A percentile compares a stretch with the other conserved stretches of the same genome.
phyloP scores from a whole-genome alignment of 805 yeast species.

The Myxozyma neglecta region DNA sequence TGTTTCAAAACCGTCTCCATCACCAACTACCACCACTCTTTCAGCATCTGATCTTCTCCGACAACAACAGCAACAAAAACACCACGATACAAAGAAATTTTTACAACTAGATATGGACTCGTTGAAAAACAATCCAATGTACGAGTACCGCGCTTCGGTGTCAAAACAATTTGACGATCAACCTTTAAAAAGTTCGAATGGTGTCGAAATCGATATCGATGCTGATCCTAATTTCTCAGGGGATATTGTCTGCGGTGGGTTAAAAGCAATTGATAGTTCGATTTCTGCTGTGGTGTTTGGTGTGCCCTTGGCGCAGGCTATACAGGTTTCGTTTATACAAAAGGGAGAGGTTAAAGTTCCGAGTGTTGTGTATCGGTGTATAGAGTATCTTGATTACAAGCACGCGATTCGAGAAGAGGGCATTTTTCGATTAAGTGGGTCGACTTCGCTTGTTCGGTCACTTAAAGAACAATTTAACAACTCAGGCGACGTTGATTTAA shows the following conservation, averaged over 20 bases:
- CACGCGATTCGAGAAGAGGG: constrained; percentile 88
- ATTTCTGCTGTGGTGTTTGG: constrained; percentile 24
- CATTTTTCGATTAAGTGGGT: constrained; percentile 85
- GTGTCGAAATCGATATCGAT: constrained; percentile 1
- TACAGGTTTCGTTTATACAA: constrained; percentile 22
- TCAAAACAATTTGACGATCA: constrained; percentile 3
- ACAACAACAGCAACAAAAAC: constrained; percentile 18
- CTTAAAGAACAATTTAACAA: constrained; percentile 69
- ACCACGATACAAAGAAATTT: constrained; percentile 16
- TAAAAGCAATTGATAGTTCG: constrained; percentile 11
- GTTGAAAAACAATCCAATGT: constrained; percentile 24
- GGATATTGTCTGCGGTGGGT: constrained; percentile 22
- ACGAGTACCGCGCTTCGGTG: constrained; percentile 25
- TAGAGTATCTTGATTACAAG: constrained; percentile 62
- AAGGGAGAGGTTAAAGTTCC: constrained; percentile 50
- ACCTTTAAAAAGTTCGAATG: neutral
- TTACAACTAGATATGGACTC: constrained; percentile 20
- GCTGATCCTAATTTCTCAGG: constrained; percentile 19
- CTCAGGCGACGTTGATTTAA: constrained; percentile 67
- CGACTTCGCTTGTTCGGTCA: constrained; percentile 69
- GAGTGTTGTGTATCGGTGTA: constrained; percentile 71
- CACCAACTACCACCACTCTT: neutral
- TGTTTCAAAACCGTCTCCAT: neutral
- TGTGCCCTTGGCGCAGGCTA: constrained; percentile 22
- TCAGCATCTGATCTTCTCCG: constrained; percentile 12